Base-by-base conservation (phyloP, 169 alveolate genomes). In the Plasmodium cynomolgi region DNA sequence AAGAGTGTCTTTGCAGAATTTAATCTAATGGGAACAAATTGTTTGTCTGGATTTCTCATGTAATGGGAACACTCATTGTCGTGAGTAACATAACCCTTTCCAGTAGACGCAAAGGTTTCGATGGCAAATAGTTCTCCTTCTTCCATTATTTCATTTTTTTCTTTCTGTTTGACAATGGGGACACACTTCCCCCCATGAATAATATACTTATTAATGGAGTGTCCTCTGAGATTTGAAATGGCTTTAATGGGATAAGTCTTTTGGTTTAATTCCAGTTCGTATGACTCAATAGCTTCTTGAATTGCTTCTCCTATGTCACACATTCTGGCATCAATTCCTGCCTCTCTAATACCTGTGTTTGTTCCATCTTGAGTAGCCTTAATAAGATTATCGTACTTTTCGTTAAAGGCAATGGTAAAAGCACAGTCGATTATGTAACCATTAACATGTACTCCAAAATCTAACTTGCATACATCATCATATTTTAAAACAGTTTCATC, bases 121-220 rank as follows among this genome's bases (percentile, higher is more conserved):
- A 99, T 99, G 8, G 99, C 99, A 96, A 99, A 99, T 80, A 98
- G 95, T 95, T 99, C 99, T 11, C 99, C 99, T 96, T 99, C 99
- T 95, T 98, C 99, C 99, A 99, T 99, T 79, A 97, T 95, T 96
- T 99, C 99, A 41, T 82, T 84, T 93, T 96, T 90, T 41, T 94
- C 95, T 71, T 98, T 98, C 73, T 98, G 96, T 95, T 97, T 98
- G 17, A 99, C 99, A 44, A 99, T 99, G 11, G 99, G 99, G 33
- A 99, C 99, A 81, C 99, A 98, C 96, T 99, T 99, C 20, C 99
- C 99, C 2, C 99, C 99, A 95, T 99, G 99, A 83, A 99, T 99
- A 77, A 97, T 98, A 95, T 99, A 99, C 84, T 97, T 98, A n/a
- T 97, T 99, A 29, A 99, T 99, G 34, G 99, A 97, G 96, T 99